Percentiles rank a stretch among this genome's conserved stretches.
Conservation (phyloP, 495 filamentous ascomycete species). For the Apiosordaria backusii region DNA sequence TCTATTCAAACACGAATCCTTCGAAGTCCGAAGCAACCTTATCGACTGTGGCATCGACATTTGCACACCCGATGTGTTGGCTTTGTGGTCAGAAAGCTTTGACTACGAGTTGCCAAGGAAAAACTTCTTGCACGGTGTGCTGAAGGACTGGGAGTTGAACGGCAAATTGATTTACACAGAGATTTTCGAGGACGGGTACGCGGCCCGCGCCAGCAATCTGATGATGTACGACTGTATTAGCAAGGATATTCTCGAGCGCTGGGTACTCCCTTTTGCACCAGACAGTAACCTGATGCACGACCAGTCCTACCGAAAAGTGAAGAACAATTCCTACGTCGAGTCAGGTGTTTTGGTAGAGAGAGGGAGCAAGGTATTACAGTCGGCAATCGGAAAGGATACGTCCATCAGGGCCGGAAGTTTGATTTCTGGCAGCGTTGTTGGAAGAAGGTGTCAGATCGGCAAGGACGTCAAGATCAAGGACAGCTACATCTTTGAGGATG, state of each 20-base stretch:
- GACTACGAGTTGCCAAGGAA: slow-evolving; percentile 87
- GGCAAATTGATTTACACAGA: slow-evolving; percentile 94
- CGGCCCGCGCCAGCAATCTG: slow-evolving; percentile 77
- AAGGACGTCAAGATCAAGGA: slow-evolving; percentile 72
- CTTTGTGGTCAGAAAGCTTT: slow-evolving; percentile 95
- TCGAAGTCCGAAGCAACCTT: slow-evolving; percentile 76
- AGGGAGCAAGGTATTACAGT: slow-evolving; percentile 46
- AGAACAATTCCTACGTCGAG: slow-evolving; percentile 66
- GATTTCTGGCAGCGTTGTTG: slow-evolving; percentile 71
- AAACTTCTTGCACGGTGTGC: slow-evolving; percentile 83
- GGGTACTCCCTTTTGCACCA: slow-evolving; percentile 91
- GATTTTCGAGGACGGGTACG: slow-evolving; percentile 74
- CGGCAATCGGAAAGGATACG: slow-evolving; percentile 72
- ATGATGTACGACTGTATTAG: slow-evolving; percentile 90
- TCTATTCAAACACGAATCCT: slow-evolving; percentile 59
- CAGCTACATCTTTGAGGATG: slow-evolving; percentile 89
- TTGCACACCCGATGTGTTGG: slow-evolving; percentile 91
- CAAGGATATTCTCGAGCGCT: slow-evolving; percentile 78
- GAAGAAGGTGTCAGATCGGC: slow-evolving; percentile 79
- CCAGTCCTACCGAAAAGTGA: slow-evolving; percentile 71
- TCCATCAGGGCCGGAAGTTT: slow-evolving; percentile 68
- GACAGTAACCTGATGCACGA: slow-evolving; percentile 78
- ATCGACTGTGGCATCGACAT: slow-evolving; percentile 97
- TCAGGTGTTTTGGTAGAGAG: slow-evolving; percentile 62
- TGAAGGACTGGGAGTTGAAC: slow-evolving; percentile 96